Conservation (phyloP, 805 yeast species). For the Metschnikowia corniflorae region DNA sequence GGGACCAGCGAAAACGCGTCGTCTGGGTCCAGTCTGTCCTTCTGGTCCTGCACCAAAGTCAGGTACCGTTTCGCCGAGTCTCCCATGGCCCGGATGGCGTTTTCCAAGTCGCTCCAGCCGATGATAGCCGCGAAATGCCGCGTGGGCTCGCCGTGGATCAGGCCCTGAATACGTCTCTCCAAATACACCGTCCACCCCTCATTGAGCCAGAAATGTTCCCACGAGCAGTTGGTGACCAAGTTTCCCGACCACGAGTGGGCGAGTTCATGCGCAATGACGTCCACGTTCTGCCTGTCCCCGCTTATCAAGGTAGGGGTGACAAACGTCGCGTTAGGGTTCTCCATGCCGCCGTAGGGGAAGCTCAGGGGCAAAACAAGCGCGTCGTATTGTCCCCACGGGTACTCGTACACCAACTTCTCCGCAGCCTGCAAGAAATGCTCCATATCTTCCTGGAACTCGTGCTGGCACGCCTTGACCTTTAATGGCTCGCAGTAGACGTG, state of each 20-base stretch:
- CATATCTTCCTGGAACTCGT: slow-evolving; percentile 78
- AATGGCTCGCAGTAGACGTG: slow-evolving; percentile 76
- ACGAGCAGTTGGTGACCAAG: slow-evolving; percentile 82
- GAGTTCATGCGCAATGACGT: slow-evolving; percentile 88
- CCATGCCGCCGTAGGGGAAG: slow-evolving; percentile 93
- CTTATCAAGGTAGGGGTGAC: slow-evolving; percentile 86
- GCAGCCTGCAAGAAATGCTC: slow-evolving; percentile 78
- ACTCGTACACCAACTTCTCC: slow-evolving; percentile 68
- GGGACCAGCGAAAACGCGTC: slow-evolving; percentile 87
- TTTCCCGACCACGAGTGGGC: slow-evolving; percentile 95
- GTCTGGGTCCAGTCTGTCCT: slow-evolving; percentile 76
- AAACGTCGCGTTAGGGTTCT: slow-evolving; percentile 86
- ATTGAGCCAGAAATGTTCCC: slow-evolving; percentile 94
- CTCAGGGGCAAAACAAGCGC: slow-evolving; percentile 74
- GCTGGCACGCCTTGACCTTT: slow-evolving; percentile 60
- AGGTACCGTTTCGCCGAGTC: slow-evolving; percentile 49
- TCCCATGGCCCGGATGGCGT: slow-evolving; percentile 65
- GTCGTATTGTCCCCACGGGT: slow-evolving; percentile 84
- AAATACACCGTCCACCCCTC: slow-evolving; percentile 96
- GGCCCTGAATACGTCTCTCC: slow-evolving; percentile 78
- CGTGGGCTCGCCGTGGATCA: slow-evolving; percentile 70
- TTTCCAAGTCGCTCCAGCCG: slow-evolving; percentile 82
- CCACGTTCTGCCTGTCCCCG: slow-evolving; percentile 81
- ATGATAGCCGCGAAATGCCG: slow-evolving; percentile 81
- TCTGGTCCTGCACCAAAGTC: slow-evolving; percentile 65